These are phyloP conservation scores for Auxenochlorella pyrenoidosa DNA, from an alignment of 139 green algal genomes.

Conservation along the genomic window DNA sequence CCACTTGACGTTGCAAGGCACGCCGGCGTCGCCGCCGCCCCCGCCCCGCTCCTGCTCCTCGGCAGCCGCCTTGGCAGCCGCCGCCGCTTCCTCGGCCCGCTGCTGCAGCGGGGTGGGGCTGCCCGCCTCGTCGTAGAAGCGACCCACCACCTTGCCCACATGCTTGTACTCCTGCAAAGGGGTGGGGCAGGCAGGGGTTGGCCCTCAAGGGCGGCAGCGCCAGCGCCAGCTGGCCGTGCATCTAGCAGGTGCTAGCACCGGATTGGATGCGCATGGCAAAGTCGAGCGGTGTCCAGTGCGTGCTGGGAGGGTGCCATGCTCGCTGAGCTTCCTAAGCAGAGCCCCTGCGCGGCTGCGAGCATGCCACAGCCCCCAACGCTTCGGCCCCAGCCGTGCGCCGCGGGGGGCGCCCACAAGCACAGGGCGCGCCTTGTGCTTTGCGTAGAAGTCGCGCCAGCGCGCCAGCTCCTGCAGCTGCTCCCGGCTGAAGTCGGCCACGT, in stretches of 20 bases:
- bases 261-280: no score
- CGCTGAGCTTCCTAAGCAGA: not conserved
- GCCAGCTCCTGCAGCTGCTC: slow-evolving; percentile 61
- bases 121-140: slow-evolving; percentile 57
- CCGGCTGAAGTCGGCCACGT: slow-evolving; percentile 56
- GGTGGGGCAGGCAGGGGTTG: not conserved
- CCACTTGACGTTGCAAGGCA: slow-evolving; percentile 68
- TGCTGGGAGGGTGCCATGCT: not conserved
- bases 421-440: slow-evolving; percentile 41
- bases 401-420: no score
- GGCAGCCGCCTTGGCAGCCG: not conserved
- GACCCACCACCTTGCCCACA: slow-evolving; percentile 50
- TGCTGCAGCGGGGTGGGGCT: slow-evolving; percentile 39
- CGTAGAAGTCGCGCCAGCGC: slow-evolving; percentile 72
- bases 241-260: no score
- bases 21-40: not conserved
- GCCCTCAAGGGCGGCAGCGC: not conserved
- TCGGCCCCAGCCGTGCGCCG: no score
- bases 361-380: not conserved
- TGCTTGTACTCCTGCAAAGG: slow-evolving; percentile 53
- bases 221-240: no score
- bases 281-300: no score
- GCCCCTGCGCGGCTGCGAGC: not conserved
- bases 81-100: slow-evolving; percentile 9
- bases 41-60: not conserved